phyloP scores from a whole-genome alignment of 805 yeast species.

The Millerozyma miso region DNA sequence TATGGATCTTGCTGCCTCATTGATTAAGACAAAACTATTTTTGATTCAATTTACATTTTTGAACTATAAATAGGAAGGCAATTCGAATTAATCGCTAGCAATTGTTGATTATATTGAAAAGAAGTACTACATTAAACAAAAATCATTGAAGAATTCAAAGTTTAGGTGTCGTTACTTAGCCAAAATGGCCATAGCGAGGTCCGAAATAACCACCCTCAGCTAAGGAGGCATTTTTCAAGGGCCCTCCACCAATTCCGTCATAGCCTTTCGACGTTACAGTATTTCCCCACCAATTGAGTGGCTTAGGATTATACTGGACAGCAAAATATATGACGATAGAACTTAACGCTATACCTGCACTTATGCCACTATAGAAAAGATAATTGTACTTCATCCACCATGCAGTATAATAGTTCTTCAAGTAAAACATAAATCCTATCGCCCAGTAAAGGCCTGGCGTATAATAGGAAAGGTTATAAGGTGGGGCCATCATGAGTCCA shows the following conservation, averaged over 20 bases:
- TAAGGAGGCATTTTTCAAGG: constrained; percentile 12
- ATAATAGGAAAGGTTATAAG: constrained; percentile 40
- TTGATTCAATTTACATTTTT: too few relatives aligned
- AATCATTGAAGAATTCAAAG: too few relatives aligned
- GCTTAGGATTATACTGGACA: constrained; percentile 39
- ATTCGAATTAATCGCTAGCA: too few relatives aligned
- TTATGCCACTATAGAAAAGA: constrained; percentile 46
- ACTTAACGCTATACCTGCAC: constrained; percentile 56
- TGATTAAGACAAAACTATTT: too few relatives aligned
- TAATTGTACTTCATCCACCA: constrained; percentile 72
- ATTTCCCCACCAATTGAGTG: constrained; percentile 62
- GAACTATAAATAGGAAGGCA: too few relatives aligned
- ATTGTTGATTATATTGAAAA: too few relatives aligned
- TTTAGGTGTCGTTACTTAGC: too few relatives aligned
- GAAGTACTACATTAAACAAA: too few relatives aligned
- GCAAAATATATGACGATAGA: constrained; percentile 54
- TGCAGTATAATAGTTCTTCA: constrained; percentile 39
- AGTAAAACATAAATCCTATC: constrained; percentile 45
- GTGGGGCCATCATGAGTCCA: constrained; percentile 41
- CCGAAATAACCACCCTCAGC: constrained; percentile 34
- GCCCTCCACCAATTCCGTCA: constrained; percentile 21
- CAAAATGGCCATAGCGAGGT: constrained; percentile 18
- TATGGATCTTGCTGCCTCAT: too few relatives aligned
- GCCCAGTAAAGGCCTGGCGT: constrained; percentile 57
- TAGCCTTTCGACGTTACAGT: constrained; percentile 20